These are phyloP conservation scores for Yarrowia keelungensis DNA, from an alignment of 805 yeast genomes.

Conservation along the genomic window DNA sequence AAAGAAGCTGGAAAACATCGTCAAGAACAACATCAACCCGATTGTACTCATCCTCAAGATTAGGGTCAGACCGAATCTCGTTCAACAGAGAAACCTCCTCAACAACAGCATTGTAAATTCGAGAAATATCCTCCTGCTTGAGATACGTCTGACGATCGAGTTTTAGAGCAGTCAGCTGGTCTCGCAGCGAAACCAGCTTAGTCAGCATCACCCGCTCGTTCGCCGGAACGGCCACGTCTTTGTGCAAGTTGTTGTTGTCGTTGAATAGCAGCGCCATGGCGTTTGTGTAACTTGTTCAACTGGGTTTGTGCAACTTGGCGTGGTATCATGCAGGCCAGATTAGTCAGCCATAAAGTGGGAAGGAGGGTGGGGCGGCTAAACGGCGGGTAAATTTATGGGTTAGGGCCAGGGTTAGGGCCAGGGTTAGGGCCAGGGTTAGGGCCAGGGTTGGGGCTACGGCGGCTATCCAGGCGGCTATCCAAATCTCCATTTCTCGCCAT, in stretches of 20 bases:
- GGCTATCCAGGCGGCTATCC: too few relatives aligned
- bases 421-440: too few relatives aligned
- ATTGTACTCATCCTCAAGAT: constrained; percentile 47
- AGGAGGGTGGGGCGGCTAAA: too few relatives aligned
- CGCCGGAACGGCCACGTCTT: constrained; percentile 43
- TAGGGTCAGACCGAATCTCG: constrained; percentile 48
- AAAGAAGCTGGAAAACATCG: constrained; percentile 86
- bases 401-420: too few relatives aligned
- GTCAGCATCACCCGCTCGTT: constrained; percentile 48
- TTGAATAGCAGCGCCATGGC: constrained; percentile 6
- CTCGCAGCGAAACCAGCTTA: constrained; percentile 46
- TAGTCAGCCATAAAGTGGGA: too few relatives aligned
- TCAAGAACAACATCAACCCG: constrained; percentile 77
- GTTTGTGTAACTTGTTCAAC: too few relatives aligned
- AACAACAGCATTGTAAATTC: constrained; percentile 46
- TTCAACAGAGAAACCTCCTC: constrained; percentile 48
- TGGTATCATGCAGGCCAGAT: too few relatives aligned
- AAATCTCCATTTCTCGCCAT: too few relatives aligned
- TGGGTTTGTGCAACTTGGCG: too few relatives aligned
- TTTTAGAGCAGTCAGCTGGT: constrained; percentile 47
- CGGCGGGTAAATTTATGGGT: too few relatives aligned
- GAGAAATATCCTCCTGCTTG: constrained; percentile 48
- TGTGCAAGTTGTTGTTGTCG: constrained; percentile 12
- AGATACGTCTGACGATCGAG: constrained; percentile 50
- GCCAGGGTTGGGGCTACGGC: too few relatives aligned